These are phyloP conservation scores for Fusarium humuli DNA, from an alignment of 2,329 filamentous ascomycete genomes.

Conservation along the genomic window DNA sequence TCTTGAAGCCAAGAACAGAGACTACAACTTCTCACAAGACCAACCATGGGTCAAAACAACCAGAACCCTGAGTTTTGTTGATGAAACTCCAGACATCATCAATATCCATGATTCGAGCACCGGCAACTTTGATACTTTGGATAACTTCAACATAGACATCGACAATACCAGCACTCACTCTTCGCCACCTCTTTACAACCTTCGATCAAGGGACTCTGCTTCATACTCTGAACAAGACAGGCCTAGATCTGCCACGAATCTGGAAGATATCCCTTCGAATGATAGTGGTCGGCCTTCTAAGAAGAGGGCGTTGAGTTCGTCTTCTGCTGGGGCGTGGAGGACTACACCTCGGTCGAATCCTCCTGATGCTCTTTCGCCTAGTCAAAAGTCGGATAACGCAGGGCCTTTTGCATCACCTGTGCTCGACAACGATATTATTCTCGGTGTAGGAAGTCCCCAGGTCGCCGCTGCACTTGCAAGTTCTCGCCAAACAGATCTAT, in stretches of 20 bases:
- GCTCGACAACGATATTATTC: conserved; percentile 4
- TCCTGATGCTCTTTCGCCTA: conserved; percentile 27
- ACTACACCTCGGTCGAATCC: conserved; percentile 25
- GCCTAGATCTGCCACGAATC: background rate
- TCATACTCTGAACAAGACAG: conserved; percentile 10
- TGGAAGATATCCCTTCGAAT: background rate
- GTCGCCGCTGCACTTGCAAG: conserved; percentile 19
- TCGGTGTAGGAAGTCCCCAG: conserved; percentile 18
- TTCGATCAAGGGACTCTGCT: conserved; percentile 6
- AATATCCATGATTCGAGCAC: conserved; percentile 43
- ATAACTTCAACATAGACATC: conserved; percentile 12
- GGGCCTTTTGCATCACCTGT: conserved; percentile 23
- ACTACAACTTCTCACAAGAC: conserved; percentile 42
- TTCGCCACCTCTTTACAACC: conserved; percentile 17
- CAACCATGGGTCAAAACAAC: conserved; percentile 48
- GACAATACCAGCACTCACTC: conserved; percentile 22
- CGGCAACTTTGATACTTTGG: conserved; percentile 27
- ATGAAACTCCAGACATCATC: conserved; percentile 48
- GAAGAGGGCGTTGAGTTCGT: conserved; percentile 41
- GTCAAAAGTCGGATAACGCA: conserved; percentile 22
- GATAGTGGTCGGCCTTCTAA: conserved; percentile 33
- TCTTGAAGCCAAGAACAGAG: conserved; percentile 29
- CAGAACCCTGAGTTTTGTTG: conserved; percentile 45
- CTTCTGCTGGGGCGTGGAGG: conserved; percentile 29
- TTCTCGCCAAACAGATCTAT: conserved; percentile 9